phyloP scores from a whole-genome alignment of 2,329 filamentous ascomycete genomes.

The Fusarium citri region DNA sequence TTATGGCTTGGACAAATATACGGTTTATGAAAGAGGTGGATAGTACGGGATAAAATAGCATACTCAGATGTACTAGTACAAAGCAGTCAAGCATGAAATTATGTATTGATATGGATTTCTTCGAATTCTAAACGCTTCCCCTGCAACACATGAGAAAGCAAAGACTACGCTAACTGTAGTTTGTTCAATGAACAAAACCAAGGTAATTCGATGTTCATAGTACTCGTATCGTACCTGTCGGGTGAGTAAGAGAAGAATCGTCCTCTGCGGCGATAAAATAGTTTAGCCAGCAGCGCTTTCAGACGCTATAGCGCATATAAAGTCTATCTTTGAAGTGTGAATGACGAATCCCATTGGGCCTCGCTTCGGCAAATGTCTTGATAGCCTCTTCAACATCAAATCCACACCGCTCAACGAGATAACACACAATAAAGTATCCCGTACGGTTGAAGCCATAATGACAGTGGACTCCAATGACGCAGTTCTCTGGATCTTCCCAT shows the following conservation, averaged over 20 bases:
- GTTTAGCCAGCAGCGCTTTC: not conserved
- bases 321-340: conserved; percentile 88
- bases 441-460: conserved; percentile 97
- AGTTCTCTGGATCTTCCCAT: conserved; percentile 52
- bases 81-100: not conserved
- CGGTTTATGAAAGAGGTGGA: conserved; percentile 11
- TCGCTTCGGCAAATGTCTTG: conserved; percentile 76
- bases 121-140: not conserved
- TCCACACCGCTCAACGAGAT: conserved; percentile 84
- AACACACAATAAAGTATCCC: conserved; percentile 89
- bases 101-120: not conserved
- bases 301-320: conserved; percentile 75
- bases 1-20: not conserved
- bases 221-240: not conserved
- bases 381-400: conserved; percentile 82
- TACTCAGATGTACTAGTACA: not conserved
- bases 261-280: not conserved
- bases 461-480: conserved; percentile 86
- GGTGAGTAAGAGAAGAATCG: not conserved
- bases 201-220: not conserved
- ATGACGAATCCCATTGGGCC: conserved; percentile 88
- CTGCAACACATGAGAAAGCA: not conserved
- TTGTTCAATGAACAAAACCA: not conserved
- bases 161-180: not conserved
- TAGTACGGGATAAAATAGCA: not conserved